These are phyloP conservation scores for Paecilomyces niveus DNA, from an alignment of 2,329 filamentous ascomycete genomes.

Conservation along the genomic window DNA sequence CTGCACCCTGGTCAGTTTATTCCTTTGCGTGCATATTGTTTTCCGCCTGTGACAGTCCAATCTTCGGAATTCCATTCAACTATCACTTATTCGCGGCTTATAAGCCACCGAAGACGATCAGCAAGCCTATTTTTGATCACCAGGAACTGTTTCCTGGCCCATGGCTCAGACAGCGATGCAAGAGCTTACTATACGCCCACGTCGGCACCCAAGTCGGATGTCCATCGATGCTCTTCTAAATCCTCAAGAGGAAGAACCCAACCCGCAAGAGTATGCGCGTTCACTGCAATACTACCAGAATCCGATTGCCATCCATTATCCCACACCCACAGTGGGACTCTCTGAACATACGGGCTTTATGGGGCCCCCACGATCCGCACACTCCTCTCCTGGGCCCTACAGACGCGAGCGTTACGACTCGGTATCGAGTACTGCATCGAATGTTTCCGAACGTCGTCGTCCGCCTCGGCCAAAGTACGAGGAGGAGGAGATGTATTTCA, in stretches of 20 bases:
- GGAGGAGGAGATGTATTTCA: slow-evolving; percentile 42
- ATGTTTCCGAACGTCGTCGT: slow-evolving; percentile 29
- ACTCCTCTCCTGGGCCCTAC: slow-evolving; percentile 30
- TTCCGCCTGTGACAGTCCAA: not conserved
- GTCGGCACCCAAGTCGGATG: slow-evolving; percentile 4
- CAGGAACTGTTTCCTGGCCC: not conserved
- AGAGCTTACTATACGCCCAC: not conserved
- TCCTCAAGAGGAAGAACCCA: not conserved
- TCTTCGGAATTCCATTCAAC: not conserved
- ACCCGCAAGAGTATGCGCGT: not conserved
- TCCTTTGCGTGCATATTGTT: not conserved
- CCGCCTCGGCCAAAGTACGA: slow-evolving; percentile 40
- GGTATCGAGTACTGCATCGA: slow-evolving; percentile 33
- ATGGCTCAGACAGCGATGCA: not conserved
- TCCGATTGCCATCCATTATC: not conserved
- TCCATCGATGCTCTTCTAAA: slow-evolving; percentile 10
- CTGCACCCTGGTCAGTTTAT: not conserved
- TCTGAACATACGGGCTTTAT: slow-evolving; percentile 1
- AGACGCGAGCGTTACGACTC: slow-evolving; percentile 33
- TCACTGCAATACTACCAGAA: slow-evolving; percentile 1
- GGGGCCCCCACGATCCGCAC: slow-evolving; percentile 2
- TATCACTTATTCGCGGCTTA: not conserved
- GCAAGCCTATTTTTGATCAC: not conserved
- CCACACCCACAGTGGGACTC: not conserved
- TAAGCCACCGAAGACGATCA: not conserved